Percentiles rank a stretch among this genome's conserved stretches.
Conservation (phyloP, 2,329 filamentous ascomycete genomes). For the Dryadomyces sulphureus region DNA sequence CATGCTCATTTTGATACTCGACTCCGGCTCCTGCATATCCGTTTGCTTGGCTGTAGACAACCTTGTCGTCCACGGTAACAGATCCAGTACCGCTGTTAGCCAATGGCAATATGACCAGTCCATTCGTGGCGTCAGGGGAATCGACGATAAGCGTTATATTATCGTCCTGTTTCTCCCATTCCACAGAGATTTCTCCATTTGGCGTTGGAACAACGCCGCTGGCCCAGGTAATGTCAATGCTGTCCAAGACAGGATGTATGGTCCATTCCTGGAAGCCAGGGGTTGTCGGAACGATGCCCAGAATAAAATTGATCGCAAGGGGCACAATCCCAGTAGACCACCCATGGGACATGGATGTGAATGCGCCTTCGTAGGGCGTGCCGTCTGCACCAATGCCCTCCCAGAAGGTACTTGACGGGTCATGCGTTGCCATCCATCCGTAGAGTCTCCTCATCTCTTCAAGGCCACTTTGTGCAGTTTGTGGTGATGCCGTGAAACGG, state of each 20-base stretch:
- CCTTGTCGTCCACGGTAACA: slow-evolving; percentile 11
- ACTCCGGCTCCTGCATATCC: slow-evolving; percentile 23
- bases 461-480: slow-evolving; percentile 12
- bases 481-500: slow-evolving; percentile 20
- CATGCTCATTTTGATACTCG: slow-evolving; percentile 11
- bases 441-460: slow-evolving; percentile 32
- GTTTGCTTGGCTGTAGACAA: slow-evolving; percentile 7
- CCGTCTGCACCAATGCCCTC: slow-evolving; percentile 32
- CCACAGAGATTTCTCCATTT: slow-evolving; percentile 20
- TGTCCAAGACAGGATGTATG: slow-evolving; percentile 21
- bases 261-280: slow-evolving; percentile 28
- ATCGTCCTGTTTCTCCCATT: slow-evolving; percentile 18
- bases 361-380: slow-evolving; percentile 26
- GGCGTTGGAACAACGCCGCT: slow-evolving; percentile 28
- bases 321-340: slow-evolving; percentile 37
- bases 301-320: slow-evolving; percentile 27
- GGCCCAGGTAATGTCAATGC: slow-evolving; percentile 25
- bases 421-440: slow-evolving; percentile 32
- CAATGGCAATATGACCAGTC: slow-evolving; percentile 15
- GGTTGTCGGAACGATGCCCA: slow-evolving; percentile 28
- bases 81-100: background rate
- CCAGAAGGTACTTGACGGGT: slow-evolving; percentile 33
- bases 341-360: slow-evolving; percentile 34
- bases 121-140: slow-evolving; percentile 17
- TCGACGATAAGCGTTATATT: slow-evolving; percentile 16